Conservation (phyloP, 73 alveolate genomes). For the Symbiodinium pilosum region DNA sequence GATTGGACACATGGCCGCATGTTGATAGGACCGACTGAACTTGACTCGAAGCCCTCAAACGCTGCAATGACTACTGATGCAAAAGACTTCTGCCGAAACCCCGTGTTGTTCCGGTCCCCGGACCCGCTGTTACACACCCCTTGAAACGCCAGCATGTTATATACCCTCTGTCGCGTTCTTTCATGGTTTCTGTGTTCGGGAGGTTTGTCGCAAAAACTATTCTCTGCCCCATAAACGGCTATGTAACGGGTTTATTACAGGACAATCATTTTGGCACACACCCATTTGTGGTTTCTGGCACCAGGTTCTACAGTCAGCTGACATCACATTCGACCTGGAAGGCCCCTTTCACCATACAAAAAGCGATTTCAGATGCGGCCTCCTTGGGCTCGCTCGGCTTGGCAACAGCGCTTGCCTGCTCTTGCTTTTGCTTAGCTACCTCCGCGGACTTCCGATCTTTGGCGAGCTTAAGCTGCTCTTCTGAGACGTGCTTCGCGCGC, state of each 20-base stretch:
- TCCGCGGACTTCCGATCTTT: conserved; percentile 21
- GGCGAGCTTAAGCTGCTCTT: conserved; percentile 40
- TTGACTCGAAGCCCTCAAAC: too few species aligned
- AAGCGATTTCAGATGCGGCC: neutral
- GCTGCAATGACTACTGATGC: too few species aligned
- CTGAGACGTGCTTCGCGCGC: conserved; percentile 76
- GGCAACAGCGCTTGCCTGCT: neutral
- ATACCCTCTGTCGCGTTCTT: too few species aligned
- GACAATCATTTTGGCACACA: neutral
- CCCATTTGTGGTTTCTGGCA: neutral
- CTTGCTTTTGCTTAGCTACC: neutral
- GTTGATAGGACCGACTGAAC: neutral
- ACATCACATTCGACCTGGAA: neutral
- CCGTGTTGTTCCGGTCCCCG: too few species aligned
- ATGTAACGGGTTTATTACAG: neutral
- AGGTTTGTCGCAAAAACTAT: too few species aligned
- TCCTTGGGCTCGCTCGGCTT: neutral
- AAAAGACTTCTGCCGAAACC: too few species aligned
- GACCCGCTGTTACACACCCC: too few species aligned
- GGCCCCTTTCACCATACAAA: too few species aligned
- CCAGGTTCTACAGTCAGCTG: neutral
- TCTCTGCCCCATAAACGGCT: too few species aligned
- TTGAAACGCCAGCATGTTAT: too few species aligned
- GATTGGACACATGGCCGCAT: neutral
- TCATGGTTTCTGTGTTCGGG: too few species aligned